A percentile compares a stretch with the other conserved stretches of the same genome.
Evolutionary conservation across 2,329 filamentous ascomycete species (phyloP).

Genomic region (Proliferodiscus dingleyae): DNA sequence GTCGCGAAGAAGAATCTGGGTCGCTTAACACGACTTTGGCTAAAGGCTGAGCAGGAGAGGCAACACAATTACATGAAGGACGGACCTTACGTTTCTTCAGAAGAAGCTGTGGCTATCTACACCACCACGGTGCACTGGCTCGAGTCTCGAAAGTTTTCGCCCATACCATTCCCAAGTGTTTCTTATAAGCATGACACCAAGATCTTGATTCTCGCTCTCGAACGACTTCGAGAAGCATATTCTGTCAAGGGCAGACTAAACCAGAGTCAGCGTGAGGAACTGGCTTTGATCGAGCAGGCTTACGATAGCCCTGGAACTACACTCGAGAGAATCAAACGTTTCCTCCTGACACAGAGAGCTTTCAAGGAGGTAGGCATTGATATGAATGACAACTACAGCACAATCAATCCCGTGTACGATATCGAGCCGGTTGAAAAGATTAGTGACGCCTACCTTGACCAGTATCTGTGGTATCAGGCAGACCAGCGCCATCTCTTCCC

Average conservation of each 20-base stretch:
- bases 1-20: slow-evolving; percentile 99
- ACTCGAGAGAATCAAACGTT: slow-evolving; percentile 92
- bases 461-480: slow-evolving; percentile 98
- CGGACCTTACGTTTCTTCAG: slow-evolving; percentile 94
- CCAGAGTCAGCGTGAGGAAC: slow-evolving; percentile 93
- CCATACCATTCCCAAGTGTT: slow-evolving; percentile 96
- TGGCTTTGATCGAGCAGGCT: slow-evolving; percentile 94
- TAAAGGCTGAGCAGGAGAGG: slow-evolving; percentile 96
- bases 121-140: slow-evolving; percentile 99
- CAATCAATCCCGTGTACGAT: slow-evolving; percentile 98
- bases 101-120: slow-evolving; percentile 97
- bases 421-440: slow-evolving; percentile 99
- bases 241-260: slow-evolving; percentile 96
- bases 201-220: slow-evolving; percentile 91
- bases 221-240: slow-evolving; percentile 90
- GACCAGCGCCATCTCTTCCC: slow-evolving; percentile 96
- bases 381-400: slow-evolving; percentile 99
- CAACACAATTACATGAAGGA: slow-evolving; percentile 99
- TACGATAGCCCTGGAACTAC: slow-evolving; percentile 98
- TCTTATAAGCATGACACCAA: slow-evolving; percentile 99
- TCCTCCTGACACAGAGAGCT: slow-evolving; percentile 90
- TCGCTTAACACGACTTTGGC: slow-evolving; percentile 87
- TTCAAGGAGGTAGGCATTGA: slow-evolving; percentile 99
- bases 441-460: slow-evolving; percentile 95
- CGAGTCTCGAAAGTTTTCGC: slow-evolving; percentile 96